Conservation (phyloP, 2,329 filamentous ascomycete genomes). For the Fusarium citri region DNA sequence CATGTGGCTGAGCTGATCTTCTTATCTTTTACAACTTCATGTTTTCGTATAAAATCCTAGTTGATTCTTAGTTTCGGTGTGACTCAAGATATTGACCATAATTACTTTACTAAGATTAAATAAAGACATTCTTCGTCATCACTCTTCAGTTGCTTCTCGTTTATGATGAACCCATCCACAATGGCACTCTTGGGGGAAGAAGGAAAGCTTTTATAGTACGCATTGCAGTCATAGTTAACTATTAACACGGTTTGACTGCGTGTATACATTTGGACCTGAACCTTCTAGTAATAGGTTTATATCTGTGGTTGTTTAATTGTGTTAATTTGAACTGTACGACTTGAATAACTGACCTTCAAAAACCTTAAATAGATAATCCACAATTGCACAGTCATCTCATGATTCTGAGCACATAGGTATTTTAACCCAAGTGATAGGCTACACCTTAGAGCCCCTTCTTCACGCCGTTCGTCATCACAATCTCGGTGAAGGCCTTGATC, state of each 20-base stretch:
- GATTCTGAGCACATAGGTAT: not conserved
- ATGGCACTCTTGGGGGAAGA: not conserved
- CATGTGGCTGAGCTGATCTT: not conserved
- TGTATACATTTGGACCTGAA: too few relatives aligned
- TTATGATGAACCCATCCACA: not conserved
- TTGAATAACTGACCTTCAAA: too few relatives aligned
- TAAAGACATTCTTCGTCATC: not conserved
- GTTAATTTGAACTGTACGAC: too few relatives aligned
- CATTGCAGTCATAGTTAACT: too few relatives aligned
- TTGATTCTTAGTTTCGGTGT: not conserved
- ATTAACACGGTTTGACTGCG: too few relatives aligned
- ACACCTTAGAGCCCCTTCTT: not conserved
- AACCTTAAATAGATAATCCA: too few relatives aligned
- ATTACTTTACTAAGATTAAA: not conserved
- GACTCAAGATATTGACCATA: not conserved
- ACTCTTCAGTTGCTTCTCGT: fast-evolving
- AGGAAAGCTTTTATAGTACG: too few relatives aligned
- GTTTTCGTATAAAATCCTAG: not conserved
- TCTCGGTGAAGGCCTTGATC: fast-evolving
- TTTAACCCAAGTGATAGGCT: not conserved
- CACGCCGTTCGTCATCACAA: not conserved
- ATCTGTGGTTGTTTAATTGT: too few relatives aligned
- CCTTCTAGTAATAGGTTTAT: too few relatives aligned
- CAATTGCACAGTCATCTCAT: too few relatives aligned
- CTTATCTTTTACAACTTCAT: not conserved